phyloP scores from a whole-genome alignment of 2,329 filamentous ascomycete species.

The Hirsutella rhossiliensis region DNA sequence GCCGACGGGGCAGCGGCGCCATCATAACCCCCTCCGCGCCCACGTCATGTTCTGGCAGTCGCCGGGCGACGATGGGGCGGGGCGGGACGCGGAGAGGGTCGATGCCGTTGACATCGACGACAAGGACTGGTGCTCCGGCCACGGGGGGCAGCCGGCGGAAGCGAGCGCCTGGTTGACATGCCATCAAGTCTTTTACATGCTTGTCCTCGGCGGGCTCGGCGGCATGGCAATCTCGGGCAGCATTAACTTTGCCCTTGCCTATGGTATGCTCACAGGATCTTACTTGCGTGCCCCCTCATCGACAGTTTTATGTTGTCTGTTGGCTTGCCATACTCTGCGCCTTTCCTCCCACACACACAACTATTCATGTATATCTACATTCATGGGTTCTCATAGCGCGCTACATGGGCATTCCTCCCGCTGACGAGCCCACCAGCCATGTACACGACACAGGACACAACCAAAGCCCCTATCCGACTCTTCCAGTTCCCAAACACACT shows the following conservation, averaged over 20 bases:
- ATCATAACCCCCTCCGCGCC: too few relatives aligned
- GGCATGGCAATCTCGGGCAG: conserved; percentile 33
- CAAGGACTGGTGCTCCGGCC: background rate
- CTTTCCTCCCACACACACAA: too few relatives aligned
- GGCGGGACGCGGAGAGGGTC: background rate
- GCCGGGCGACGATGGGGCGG: too few relatives aligned
- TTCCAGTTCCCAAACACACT: conserved; percentile 39
- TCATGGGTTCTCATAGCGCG: too few relatives aligned
- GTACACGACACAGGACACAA: conserved; percentile 28
- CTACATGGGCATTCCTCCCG: too few relatives aligned
- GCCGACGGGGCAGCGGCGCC: too few relatives aligned
- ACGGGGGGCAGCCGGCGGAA: conserved; percentile 9
- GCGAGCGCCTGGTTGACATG: conserved; percentile 27
- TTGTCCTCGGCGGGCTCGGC: conserved; percentile 32
- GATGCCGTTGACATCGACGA: background rate
- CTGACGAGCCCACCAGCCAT: conserved; percentile 24
- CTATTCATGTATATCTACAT: too few relatives aligned
- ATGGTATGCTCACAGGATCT: conserved; percentile 36
- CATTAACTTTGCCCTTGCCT: conserved; percentile 40
- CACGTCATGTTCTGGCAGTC: too few relatives aligned
- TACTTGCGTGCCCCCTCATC: background rate
- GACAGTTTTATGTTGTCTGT: too few relatives aligned
- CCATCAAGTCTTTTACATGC: conserved; percentile 36
- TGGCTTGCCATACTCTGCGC: too few relatives aligned
- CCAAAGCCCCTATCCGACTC: conserved; percentile 28